A percentile compares a stretch with the other conserved stretches of the same genome.
These are phyloP conservation scores for Erysimum pusillum DNA, from an alignment of 441 rosid genomes.

Conservation along the genomic window DNA sequence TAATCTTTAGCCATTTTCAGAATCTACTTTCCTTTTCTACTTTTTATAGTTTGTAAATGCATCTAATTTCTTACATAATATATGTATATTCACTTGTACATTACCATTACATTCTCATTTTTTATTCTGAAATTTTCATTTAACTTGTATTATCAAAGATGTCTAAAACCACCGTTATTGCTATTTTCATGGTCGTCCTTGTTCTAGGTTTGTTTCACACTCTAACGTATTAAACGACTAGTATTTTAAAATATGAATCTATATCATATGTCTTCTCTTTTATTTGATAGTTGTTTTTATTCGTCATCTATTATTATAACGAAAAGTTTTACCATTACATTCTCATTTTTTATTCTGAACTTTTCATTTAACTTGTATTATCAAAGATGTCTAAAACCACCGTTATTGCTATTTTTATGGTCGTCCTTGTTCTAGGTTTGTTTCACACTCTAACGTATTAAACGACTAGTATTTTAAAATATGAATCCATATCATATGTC, in stretches of 20 bases:
- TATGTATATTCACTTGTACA: neutral
- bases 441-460: neutral
- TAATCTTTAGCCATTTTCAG: neutral
- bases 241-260: neutral
- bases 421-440: constrained; percentile 1
- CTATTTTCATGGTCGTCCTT: neutral
- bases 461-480: neutral
- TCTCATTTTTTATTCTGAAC: neutral
- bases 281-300: too few species aligned
- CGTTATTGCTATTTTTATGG: neutral
- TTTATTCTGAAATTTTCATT: neutral
- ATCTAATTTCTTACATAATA: neutral
- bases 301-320: too few species aligned
- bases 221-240: neutral
- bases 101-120: too few species aligned
- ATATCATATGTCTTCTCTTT: too few species aligned
- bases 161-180: neutral
- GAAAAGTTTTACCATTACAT: too few species aligned
- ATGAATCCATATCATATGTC: neutral
- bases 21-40: neutral
- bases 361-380: neutral
- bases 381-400: neutral
- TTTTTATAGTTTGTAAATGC: neutral
- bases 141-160: neutral
- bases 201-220: neutral